Conservation (phyloP, 1,284 basidiomycete genomes). For the Sporisorium sorghi region DNA sequence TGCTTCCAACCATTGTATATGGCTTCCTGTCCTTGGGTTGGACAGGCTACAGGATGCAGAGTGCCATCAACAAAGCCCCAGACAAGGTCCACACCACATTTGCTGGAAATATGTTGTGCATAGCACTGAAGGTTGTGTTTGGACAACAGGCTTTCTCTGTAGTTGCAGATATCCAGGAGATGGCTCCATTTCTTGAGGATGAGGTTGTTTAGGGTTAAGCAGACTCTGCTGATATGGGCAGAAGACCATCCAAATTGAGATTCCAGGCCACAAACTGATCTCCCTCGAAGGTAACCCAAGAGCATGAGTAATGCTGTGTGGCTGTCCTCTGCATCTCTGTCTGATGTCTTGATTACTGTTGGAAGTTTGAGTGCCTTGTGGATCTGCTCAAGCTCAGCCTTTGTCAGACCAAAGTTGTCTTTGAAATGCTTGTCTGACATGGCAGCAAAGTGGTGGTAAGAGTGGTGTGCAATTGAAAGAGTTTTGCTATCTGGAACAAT, state of each 20-base stretch:
- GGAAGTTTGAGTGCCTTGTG: neutral
- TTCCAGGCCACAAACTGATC: neutral
- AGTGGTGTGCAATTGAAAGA: too few relatives aligned
- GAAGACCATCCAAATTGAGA: conserved; percentile 4
- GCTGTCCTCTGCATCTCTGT: neutral
- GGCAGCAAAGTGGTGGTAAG: too few relatives aligned
- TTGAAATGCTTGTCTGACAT: conserved; percentile 4
- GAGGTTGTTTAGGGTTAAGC: neutral
- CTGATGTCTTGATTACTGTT: neutral
- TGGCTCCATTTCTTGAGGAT: neutral
- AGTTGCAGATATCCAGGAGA: neutral
- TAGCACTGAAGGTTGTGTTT: neutral
- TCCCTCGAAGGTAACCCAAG: neutral
- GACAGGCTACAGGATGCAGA: neutral
- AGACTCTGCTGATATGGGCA: conserved; percentile 1
- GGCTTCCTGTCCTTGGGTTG: neutral
- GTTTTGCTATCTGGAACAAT: too few relatives aligned
- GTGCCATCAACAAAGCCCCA: conserved; percentile 8
- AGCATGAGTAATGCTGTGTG: neutral
- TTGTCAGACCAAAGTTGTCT: neutral
- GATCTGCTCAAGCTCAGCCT: neutral
- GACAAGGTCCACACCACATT: conserved; percentile 1
- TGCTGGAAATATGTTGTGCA: neutral
- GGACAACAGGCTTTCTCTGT: neutral
- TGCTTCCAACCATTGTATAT: conserved; percentile 4